These are phyloP conservation scores for Paramecium sonneborni DNA, from an alignment of 73 alveolate genomes.

Conservation along the genomic window DNA sequence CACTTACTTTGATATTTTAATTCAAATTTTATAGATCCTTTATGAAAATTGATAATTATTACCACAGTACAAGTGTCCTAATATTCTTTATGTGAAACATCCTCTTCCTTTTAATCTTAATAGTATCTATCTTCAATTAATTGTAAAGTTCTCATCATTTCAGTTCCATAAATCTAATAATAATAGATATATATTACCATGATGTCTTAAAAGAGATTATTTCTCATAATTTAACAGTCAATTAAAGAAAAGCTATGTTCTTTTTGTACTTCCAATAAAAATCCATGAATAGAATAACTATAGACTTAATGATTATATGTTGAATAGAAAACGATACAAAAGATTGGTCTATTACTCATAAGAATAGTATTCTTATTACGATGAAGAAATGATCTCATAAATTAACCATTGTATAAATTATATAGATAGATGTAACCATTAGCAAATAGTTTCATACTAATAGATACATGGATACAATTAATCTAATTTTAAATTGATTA, in stretches of 20 bases:
- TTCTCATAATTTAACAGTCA: conserved; percentile 69
- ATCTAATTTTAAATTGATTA: conserved; percentile 22
- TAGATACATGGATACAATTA: conserved; percentile 58
- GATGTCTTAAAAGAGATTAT: conserved; percentile 69
- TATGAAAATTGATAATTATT: not conserved
- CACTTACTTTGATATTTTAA: not conserved
- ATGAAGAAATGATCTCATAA: conserved; percentile 72
- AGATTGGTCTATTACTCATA: conserved; percentile 72
- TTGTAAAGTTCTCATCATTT: conserved; percentile 58
- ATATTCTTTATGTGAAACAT: conserved; percentile 27
- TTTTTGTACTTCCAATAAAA: conserved; percentile 59
- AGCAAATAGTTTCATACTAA: conserved; percentile 64
- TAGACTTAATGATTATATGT: conserved; percentile 68
- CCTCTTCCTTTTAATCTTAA: conserved; percentile 29
- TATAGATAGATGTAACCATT: conserved; percentile 74
- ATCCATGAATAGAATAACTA: conserved; percentile 78
- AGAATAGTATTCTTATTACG: conserved; percentile 70
- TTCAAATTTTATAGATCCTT: conserved; percentile 20
- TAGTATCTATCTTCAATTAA: conserved; percentile 18
- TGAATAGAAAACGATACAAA: conserved; percentile 77
- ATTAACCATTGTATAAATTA: conserved; percentile 70
- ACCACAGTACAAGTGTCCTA: conserved; percentile 39
- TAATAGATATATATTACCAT: not conserved
- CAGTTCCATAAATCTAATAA: conserved; percentile 80
- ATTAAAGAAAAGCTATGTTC: conserved; percentile 73